A percentile compares a stretch with the other conserved stretches of the same genome.
phyloP scores from a whole-genome alignment of 2,329 filamentous ascomycete species.

The Colletotrichum liaoningense region DNA sequence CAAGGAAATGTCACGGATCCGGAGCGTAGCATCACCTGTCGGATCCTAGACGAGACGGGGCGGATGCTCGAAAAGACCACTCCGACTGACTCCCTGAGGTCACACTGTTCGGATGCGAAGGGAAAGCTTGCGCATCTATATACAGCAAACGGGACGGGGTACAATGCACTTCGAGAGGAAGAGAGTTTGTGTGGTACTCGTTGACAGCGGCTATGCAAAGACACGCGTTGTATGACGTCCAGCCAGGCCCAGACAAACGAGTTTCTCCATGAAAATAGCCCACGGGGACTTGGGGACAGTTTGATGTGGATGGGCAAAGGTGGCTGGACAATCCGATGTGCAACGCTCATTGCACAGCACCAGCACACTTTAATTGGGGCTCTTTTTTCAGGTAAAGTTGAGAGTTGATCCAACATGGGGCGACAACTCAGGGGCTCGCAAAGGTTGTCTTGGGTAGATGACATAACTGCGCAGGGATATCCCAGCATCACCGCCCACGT shows the following conservation, averaged over 20 bases:
- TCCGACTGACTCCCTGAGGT: not conserved
- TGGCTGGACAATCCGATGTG: not conserved
- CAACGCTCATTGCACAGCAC: constrained; percentile 5
- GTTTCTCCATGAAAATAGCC: not conserved
- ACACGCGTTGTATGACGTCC: not conserved
- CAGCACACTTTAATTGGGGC: not conserved
- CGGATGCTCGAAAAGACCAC: not conserved
- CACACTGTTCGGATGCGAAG: not conserved
- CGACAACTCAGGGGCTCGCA: not conserved
- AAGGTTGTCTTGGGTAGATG: constrained; percentile 5
- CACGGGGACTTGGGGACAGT: not conserved
- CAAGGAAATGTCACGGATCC: not conserved
- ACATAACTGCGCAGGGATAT: constrained; percentile 7
- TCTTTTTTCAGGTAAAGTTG: not conserved
- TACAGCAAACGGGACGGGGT: not conserved
- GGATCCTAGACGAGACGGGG: not conserved
- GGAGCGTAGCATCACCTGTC: not conserved
- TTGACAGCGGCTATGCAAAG: not conserved
- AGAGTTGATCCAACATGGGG: not conserved
- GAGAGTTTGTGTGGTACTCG: not conserved
- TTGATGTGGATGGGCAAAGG: not conserved
- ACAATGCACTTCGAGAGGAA: not conserved
- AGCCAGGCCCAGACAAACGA: not conserved
- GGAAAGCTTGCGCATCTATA: not conserved
- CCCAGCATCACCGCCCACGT: constrained; percentile 2